phyloP scores from a whole-genome alignment of 768 basidiomycete genomes.

The Trametopsis cervina region DNA sequence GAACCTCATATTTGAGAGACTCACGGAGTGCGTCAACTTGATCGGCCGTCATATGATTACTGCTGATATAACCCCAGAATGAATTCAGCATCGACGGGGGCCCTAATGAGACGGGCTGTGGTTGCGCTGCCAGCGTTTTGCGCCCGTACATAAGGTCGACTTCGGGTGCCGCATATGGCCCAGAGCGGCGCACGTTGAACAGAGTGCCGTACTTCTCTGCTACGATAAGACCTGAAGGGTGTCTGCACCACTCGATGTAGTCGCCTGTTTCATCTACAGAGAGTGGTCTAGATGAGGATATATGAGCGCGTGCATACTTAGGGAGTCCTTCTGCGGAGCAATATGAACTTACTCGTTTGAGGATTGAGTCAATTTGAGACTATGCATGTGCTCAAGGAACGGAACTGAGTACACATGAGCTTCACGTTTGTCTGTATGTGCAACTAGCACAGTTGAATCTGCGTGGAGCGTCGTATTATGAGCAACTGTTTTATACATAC shows the following conservation, averaged over 20 bases:
- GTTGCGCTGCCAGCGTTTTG: slow-evolving; percentile 43
- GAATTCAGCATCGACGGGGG: slow-evolving; percentile 49
- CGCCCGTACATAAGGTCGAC: slow-evolving; percentile 42
- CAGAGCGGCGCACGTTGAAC: slow-evolving; percentile 45
- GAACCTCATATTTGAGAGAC: slow-evolving; percentile 15
- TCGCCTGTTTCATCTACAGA: slow-evolving; percentile 48
- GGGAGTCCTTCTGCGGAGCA: not conserved
- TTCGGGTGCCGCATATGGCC: slow-evolving; percentile 37
- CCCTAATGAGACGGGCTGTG: slow-evolving; percentile 54
- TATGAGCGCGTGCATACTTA: not conserved
- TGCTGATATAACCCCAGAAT: slow-evolving; percentile 37
- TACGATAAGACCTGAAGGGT: slow-evolving; percentile 18
- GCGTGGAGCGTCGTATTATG: too few relatives aligned
- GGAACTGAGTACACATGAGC: slow-evolving; percentile 58
- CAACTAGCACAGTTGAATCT: slow-evolving; percentile 41
- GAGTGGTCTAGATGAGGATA: slow-evolving; percentile 24
- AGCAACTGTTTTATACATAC: too few relatives aligned
- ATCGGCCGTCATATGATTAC: slow-evolving; percentile 42
- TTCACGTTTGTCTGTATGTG: slow-evolving; percentile 44
- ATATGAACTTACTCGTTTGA: slow-evolving; percentile 15
- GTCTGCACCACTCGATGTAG: slow-evolving; percentile 39
- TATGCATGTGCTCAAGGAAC: slow-evolving; percentile 49
- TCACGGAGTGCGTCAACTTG: slow-evolving; percentile 55
- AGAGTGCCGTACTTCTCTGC: slow-evolving; percentile 46
- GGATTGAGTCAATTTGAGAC: slow-evolving; percentile 19